Base-by-base conservation (phyloP, 192 early-diverging fungal species). In the Backusella mclennaniae region DNA sequence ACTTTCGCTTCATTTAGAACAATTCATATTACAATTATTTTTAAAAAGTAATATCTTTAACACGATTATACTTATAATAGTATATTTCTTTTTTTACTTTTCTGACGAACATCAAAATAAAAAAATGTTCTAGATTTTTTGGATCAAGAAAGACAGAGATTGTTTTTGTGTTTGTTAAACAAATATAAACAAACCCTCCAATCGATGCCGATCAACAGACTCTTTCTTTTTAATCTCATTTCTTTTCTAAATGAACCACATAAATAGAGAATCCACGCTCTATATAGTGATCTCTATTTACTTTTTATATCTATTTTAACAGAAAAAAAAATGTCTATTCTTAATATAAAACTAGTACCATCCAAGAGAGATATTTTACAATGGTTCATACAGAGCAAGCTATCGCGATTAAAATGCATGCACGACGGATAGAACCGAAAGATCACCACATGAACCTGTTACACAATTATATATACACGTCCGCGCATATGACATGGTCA, bases 81-180 rank as follows among this genome's bases (percentile, higher is more conserved):
- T 31, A 33, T 0, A 26, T 26, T 26, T 26, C 26, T 0, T 31
- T 31, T 31, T 49, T 49, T n/a, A 49, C 46, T 49, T 49, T 49
- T 19, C 46, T n/a, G 17, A 49, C 4, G 6, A 59, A 59, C 2
- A 26, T 23, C n/a, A 23, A 59, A 59, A 49, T 19, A 49, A 49
- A 49, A 49, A 49, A 49, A 59, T 12, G 56, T 63, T 63, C 56
- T 63, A 63, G 56, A 63, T 63, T 63, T 63, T 63, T 63, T 63
- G 1, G 26, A 63, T 29, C 26, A 63, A 29, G 21, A 49, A n/a
- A 49, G 17, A 49, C 19, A 29, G 56, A 29, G 23, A 29, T 29
- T 63, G 2, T 63, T 63, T 29, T 29, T 63, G 21, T 63, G 26
- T 63, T 9, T 14, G 56, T 59, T 59, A 12, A 12, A 59, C 21